These are phyloP conservation scores for Heteromeles arbutifolia DNA, from an alignment of 306 rosid species.

Conservation along the genomic window DNA sequence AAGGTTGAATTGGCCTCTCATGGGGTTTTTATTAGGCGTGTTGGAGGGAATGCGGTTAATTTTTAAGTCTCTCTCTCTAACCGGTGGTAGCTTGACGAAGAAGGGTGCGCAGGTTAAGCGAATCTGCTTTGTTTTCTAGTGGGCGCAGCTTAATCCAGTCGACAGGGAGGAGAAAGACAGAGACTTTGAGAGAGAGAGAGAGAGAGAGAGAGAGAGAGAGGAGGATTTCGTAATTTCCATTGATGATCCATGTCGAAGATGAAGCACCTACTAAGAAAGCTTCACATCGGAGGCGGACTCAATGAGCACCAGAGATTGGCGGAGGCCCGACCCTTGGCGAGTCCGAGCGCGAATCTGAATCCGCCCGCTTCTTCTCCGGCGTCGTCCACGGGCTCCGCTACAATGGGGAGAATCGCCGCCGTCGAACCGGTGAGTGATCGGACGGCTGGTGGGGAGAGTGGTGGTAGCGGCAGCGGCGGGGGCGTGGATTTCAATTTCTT, in stretches of 20 bases:
- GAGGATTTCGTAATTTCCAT: constrained; percentile 7
- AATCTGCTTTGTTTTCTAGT: constrained; percentile 32
- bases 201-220: neutral
- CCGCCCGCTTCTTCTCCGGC: constrained; percentile 27
- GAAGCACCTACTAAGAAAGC: constrained; percentile 93
- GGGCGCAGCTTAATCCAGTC: constrained; percentile 37
- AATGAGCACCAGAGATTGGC: constrained; percentile 52
- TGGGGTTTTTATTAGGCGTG: constrained; percentile 12
- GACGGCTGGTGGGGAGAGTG: constrained; percentile 18
- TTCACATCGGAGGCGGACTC: constrained; percentile 91
- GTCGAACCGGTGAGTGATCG: constrained; percentile 43
- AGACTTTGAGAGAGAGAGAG: neutral
- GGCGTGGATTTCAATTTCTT: constrained; percentile 56
- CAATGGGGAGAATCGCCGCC: constrained; percentile 36
- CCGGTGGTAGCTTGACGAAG: constrained; percentile 50
- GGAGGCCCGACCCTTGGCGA: constrained; percentile 24
- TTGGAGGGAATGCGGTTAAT: constrained; percentile 67
- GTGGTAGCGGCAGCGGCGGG: constrained; percentile 11
- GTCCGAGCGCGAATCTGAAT: constrained; percentile 22
- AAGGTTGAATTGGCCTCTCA: neutral
- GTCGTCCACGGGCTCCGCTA: constrained; percentile 26
- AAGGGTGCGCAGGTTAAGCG: constrained; percentile 56
- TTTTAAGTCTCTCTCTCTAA: constrained; percentile 16
- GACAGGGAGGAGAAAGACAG: neutral
- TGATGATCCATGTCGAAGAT: constrained; percentile 88